Evolutionary conservation across 805 yeast genomes (phyloP).

Genomic region (Lipomyces orientalis): DNA sequence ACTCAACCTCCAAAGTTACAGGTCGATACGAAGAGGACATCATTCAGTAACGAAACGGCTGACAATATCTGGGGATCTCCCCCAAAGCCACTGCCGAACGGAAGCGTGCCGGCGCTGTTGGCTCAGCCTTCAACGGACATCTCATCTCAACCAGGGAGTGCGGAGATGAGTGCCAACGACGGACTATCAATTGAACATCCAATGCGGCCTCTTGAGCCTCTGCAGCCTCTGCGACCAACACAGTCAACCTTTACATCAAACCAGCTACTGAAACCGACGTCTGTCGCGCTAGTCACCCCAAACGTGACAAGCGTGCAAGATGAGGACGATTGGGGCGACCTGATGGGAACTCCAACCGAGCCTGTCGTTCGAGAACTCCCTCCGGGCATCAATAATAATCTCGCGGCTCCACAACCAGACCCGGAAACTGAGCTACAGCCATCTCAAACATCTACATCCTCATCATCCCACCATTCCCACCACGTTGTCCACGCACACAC

Average conservation of each 20-base stretch:
- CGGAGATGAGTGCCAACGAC: not conserved
- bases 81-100: not conserved
- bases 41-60: not conserved
- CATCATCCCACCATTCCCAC: not conserved
- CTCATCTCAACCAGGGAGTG: not conserved
- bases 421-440: not conserved
- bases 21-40: slow-evolving; percentile 3
- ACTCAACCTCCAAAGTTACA: not conserved
- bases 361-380: not conserved
- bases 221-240: slow-evolving; percentile 13
- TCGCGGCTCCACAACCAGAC: not conserved
- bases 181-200: not conserved
- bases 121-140: not conserved
- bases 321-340: slow-evolving; percentile 29
- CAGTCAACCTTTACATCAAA: not conserved
- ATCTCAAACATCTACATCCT: not conserved
- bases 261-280: slow-evolving; percentile 6
- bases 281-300: slow-evolving; percentile 5
- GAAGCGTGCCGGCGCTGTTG: not conserved
- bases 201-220: slow-evolving; percentile 5
- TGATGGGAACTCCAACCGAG: slow-evolving; percentile 7
- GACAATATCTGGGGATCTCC: slow-evolving; percentile 2
- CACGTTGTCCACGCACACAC: not conserved
- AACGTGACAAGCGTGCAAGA: not conserved
- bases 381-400: not conserved